Evolutionary conservation across 2,329 filamentous ascomycete species (phyloP).

Genomic region (Paracoccidioides lutzii): DNA sequence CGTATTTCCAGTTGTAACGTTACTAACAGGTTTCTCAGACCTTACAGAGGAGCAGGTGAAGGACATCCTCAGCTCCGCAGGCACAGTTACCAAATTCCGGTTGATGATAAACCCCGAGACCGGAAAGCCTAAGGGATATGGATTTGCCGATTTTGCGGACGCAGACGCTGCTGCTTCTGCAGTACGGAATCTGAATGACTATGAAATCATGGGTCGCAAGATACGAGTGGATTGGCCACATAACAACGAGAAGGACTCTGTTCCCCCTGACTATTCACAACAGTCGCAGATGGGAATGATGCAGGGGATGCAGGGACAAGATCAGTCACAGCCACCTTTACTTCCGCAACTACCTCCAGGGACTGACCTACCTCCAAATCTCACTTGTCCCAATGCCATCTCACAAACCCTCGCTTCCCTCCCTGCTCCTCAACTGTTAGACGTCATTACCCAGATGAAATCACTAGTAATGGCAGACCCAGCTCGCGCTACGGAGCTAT

Average conservation of each 20-base stretch:
- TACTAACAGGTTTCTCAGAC: conserved; percentile 54
- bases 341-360: conserved; percentile 76
- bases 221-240: conserved; percentile 93
- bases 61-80: conserved; percentile 81
- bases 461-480: conserved; percentile 71
- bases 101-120: conserved; percentile 94
- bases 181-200: conserved; percentile 87
- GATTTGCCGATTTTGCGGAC: conserved; percentile 91
- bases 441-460: conserved; percentile 92
- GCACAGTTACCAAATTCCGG: conserved; percentile 81
- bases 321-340: conserved; percentile 31
- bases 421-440: conserved; percentile 76
- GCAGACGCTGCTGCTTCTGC: conserved; percentile 84
- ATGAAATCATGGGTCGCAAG: conserved; percentile 89
- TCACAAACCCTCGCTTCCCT: conserved; percentile 79
- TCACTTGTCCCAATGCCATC: conserved; percentile 81
- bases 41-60: conserved; percentile 92
- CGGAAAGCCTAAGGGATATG: conserved; percentile 87
- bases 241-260: conserved; percentile 65
- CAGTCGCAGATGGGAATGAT: conserved; percentile 21
- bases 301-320: conserved; percentile 25
- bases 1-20: conserved; percentile 40
- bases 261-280: conserved; percentile 37
- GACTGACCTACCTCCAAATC: conserved; percentile 66
- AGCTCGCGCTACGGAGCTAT: conserved; percentile 67